A percentile compares a stretch with the other conserved stretches of the same genome.
Evolutionary conservation across 2,329 filamentous ascomycete genomes (phyloP).

Genomic region (Sarocladium brachiariae): DNA sequence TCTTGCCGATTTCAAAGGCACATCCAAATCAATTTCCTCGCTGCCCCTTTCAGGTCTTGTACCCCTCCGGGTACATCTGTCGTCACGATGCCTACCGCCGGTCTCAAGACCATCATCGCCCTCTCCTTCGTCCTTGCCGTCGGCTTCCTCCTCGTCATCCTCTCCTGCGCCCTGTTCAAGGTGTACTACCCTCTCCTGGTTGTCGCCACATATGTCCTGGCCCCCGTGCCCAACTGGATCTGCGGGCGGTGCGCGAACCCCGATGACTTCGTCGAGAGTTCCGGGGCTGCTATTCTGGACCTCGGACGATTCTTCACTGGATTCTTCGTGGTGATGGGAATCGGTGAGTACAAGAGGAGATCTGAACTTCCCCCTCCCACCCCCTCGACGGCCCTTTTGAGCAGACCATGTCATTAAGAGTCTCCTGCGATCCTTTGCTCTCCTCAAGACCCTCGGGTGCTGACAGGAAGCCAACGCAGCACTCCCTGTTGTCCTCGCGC

Average conservation of each 20-base stretch:
- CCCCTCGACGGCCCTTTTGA: too few relatives aligned
- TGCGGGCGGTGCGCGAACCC: slow-evolving; percentile 81
- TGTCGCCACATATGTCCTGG: slow-evolving; percentile 89
- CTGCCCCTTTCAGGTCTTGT: too few relatives aligned
- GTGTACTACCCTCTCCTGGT: slow-evolving; percentile 94
- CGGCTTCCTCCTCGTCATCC: slow-evolving; percentile 96
- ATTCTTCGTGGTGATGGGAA: slow-evolving; percentile 94
- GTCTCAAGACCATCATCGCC: slow-evolving; percentile 97
- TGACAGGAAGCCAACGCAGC: too few relatives aligned
- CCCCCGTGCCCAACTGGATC: slow-evolving; percentile 94
- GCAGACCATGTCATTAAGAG: too few relatives aligned
- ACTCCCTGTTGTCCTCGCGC: slow-evolving; percentile 79
- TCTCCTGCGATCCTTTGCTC: too few relatives aligned
- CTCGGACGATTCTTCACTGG: slow-evolving; percentile 91
- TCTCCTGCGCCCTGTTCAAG: slow-evolving; percentile 90
- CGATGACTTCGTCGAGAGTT: slow-evolving; percentile 89
- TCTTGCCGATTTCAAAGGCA: slow-evolving; percentile 7
- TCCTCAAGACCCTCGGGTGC: too few relatives aligned
- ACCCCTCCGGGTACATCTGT: not conserved
- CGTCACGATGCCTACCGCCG: slow-evolving; percentile 61
- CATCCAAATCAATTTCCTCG: too few relatives aligned
- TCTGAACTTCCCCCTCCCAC: too few relatives aligned
- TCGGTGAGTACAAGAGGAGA: slow-evolving; percentile 75
- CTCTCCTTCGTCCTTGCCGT: slow-evolving; percentile 98
- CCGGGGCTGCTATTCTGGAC: slow-evolving; percentile 79